These are phyloP conservation scores for Penicillium decumbens DNA, from an alignment of 2,329 filamentous ascomycete genomes.

Conservation along the genomic window DNA sequence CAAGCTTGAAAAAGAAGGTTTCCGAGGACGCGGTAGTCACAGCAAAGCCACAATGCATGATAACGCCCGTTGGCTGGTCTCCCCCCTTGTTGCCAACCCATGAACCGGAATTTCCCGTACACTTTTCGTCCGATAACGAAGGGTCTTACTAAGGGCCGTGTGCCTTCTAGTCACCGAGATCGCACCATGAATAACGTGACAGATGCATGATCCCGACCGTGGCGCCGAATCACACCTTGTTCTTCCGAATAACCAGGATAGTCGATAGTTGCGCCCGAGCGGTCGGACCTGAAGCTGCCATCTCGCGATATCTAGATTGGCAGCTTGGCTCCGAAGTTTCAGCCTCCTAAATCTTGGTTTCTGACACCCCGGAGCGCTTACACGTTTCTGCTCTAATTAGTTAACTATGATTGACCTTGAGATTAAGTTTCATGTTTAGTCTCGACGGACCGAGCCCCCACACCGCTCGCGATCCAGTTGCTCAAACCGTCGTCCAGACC, in stretches of 20 bases:
- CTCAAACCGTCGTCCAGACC: neutral
- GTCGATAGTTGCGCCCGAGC: conserved; percentile 16
- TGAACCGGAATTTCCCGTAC: conserved; percentile 10
- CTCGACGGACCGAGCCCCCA: neutral
- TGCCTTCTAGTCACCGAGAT: conserved; percentile 5
- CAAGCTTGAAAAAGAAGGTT: conserved; percentile 19
- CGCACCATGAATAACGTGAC: conserved; percentile 1
- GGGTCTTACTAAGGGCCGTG: neutral
- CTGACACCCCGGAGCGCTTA: conserved; percentile 4
- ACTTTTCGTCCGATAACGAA: conserved; percentile 13
- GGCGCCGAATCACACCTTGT: conserved; percentile 10
- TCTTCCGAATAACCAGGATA: conserved; percentile 6
- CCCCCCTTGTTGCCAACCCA: conserved; percentile 3
- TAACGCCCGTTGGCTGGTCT: conserved; percentile 19
- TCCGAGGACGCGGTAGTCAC: conserved; percentile 10
- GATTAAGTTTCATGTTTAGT: neutral
- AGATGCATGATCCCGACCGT: neutral
- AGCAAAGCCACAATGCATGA: too few species aligned
- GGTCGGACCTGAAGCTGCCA: conserved; percentile 9
- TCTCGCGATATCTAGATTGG: conserved; percentile 4
- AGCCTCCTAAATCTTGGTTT: conserved; percentile 17
- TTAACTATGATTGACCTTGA: neutral
- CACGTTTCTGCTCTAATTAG: neutral
- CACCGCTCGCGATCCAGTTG: conserved; percentile 8
- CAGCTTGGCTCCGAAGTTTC: conserved; percentile 13